Base-by-base conservation (phyloP, 805 yeast genomes). In the Zygoascus flipseniorum region DNA sequence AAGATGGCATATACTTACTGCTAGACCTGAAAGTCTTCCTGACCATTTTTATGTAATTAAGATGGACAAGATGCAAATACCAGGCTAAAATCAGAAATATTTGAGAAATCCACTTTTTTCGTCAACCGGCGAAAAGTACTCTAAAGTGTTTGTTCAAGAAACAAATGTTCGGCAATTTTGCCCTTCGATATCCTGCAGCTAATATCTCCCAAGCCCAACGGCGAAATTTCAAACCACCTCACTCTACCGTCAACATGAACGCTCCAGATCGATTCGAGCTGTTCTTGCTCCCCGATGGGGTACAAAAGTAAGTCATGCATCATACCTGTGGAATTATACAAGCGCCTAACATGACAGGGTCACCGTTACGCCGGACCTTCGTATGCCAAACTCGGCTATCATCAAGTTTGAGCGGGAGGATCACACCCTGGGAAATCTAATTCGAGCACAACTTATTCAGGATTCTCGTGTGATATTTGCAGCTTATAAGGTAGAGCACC, bases 221-320 rank as follows among this genome's bases (percentile, higher is more conserved):
- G 6, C 28, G 28, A 23, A 23, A 23, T 23, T 23, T 23, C 28
- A 23, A 23, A 23, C 28, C 28, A 23, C 28, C 28, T 23, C 28
- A 35, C 39, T 35, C 16, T n/a, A 35, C 39, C 39, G 16, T n/a
- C 39, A 54, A 35, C 39, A 92, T 93, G 99, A 93, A 93, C 74
- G 98, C 98, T 65, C 99, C 99, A 71, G 99, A 93, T 74, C 85
- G 99, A 78, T 93, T 92, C 69, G 99, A 93, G 76, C 81, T 93
- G 43, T 93, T 93, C 68, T 81, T 93, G 62, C 77, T 93, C 62
- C 98, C 97, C n/a, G 99, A 93, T 69, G 98, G 99, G 52, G 95
- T 88, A 52, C 86, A 92, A 51, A 93, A 93, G 87, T 83, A 76
- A 35, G 87, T 76, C 11, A 23, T 23, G 6, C 3, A 23, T 23